Percentiles rank a stretch among this genome's conserved stretches.
Evolutionary conservation across 495 filamentous ascomycete genomes (phyloP).

Genomic region (Talaromyces ruber): DNA sequence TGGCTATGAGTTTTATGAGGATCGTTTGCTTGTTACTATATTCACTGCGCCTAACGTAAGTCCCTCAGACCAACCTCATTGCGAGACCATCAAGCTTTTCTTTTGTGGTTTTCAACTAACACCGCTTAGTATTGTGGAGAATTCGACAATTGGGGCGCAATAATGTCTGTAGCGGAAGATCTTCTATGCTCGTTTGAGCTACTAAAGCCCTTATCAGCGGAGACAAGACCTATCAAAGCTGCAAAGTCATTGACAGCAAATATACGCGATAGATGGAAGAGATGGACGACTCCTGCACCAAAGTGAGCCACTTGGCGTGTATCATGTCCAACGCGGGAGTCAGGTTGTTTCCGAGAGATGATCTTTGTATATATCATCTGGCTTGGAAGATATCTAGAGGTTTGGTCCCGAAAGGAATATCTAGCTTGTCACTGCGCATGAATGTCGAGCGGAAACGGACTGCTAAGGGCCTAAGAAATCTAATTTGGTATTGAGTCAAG

Average conservation of each 20-base stretch:
- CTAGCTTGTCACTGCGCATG: too few species aligned
- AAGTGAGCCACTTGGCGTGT: neutral
- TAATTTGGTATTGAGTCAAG: too few species aligned
- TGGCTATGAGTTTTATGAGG: constrained; percentile 97
- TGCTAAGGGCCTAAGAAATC: too few species aligned
- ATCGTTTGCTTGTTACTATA: constrained; percentile 89
- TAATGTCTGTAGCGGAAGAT: constrained; percentile 93
- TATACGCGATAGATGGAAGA: neutral
- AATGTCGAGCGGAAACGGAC: too few species aligned
- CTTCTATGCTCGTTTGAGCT: constrained; percentile 94
- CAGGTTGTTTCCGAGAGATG: neutral
- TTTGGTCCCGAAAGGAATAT: too few species aligned
- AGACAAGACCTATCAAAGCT: neutral
- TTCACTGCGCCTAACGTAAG: constrained; percentile 96
- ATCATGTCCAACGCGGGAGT: neutral
- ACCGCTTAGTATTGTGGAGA: constrained; percentile 83
- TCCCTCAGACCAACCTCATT: constrained; percentile 10
- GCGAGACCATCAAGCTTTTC: neutral
- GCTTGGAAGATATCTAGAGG: neutral
- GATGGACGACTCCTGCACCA: neutral
- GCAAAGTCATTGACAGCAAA: neutral
- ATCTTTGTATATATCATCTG: neutral
- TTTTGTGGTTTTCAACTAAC: constrained; percentile 4
- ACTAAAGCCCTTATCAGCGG: constrained; percentile 70
- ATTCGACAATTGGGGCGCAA: constrained; percentile 98